Percentiles rank a stretch among this genome's conserved stretches.
These are phyloP conservation scores for Lipomyces yamanashiensis DNA, from an alignment of 805 yeast genomes.

Conservation along the genomic window DNA sequence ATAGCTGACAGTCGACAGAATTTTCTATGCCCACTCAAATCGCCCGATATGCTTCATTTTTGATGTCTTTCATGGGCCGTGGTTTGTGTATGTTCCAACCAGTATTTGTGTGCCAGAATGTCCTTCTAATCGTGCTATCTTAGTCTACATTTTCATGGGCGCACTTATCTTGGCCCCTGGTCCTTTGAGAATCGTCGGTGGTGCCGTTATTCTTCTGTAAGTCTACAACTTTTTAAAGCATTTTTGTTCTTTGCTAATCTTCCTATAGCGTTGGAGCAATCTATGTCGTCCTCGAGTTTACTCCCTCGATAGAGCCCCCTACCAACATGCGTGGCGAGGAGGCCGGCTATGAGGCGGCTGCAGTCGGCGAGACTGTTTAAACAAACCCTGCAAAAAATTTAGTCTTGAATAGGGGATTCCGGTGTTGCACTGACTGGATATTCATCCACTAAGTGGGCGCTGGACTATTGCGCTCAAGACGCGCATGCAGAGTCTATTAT, in stretches of 20 bases:
- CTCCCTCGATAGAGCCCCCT: slow-evolving; percentile 79
- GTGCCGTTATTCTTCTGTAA: slow-evolving; percentile 57
- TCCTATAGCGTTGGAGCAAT: slow-evolving; percentile 55
- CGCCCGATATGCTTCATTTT: slow-evolving; percentile 55
- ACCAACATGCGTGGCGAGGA: slow-evolving; percentile 69
- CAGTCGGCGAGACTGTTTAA: slow-evolving; percentile 36
- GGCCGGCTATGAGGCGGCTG: slow-evolving; percentile 38
- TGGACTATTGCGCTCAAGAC: too few relatives aligned
- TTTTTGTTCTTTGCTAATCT: background rate
- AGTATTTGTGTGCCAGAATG: background rate
- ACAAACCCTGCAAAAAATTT: background rate
- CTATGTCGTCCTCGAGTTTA: slow-evolving; percentile 66
- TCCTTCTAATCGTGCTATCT: background rate
- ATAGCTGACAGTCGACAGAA: slow-evolving; percentile 43
- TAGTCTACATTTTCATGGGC: slow-evolving; percentile 59
- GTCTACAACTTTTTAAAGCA: slow-evolving; percentile 3
- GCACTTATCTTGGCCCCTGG: slow-evolving; percentile 57
- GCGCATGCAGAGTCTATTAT: too few relatives aligned
- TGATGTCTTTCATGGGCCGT: slow-evolving; percentile 71
- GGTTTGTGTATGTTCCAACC: slow-evolving; percentile 58
- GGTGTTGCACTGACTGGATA: too few relatives aligned
- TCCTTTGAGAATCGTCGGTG: slow-evolving; percentile 61
- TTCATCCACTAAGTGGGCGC: too few relatives aligned
- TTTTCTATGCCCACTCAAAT: slow-evolving; percentile 58
- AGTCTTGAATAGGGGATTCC: background rate